Conservation (phyloP, 805 yeast species). For the Sugiyamaella valdiviana region DNA sequence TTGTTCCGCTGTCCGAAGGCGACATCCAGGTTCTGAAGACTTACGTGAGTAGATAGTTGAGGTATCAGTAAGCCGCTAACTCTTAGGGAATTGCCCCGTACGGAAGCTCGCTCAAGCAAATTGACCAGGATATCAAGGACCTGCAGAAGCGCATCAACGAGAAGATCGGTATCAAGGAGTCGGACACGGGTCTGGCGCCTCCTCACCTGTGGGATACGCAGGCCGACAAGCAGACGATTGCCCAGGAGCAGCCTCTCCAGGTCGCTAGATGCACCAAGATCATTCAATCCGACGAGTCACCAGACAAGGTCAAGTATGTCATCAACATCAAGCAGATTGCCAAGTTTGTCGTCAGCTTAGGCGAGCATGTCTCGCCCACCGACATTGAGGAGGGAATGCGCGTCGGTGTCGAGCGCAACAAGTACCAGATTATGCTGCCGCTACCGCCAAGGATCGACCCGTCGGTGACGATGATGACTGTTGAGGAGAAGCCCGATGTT, state of each 20-base stretch:
- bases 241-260: conserved; percentile 92
- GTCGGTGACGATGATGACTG: conserved; percentile 98
- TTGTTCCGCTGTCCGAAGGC: conserved; percentile 85
- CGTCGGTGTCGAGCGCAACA: conserved; percentile 96
- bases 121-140: conserved; percentile 80
- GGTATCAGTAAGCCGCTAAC: conserved; percentile 13
- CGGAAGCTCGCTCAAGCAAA: conserved; percentile 67
- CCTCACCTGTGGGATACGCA: conserved; percentile 96
- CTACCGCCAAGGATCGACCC: conserved; percentile 98
- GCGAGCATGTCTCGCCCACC: conserved; percentile 95
- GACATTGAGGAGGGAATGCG: conserved; percentile 99
- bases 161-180: conserved; percentile 76
- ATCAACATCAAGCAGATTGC: conserved; percentile 98
- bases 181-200: conserved; percentile 96
- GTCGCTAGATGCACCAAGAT: conserved; percentile 99
- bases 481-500: conserved; percentile 98
- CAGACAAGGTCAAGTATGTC: conserved; percentile 85
- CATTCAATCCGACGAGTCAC: conserved; percentile 61
- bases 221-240: conserved; percentile 91
- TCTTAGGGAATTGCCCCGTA: conserved; percentile 89
- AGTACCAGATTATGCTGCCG: conserved; percentile 94
- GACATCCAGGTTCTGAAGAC: conserved; percentile 96
- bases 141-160: conserved; percentile 87
- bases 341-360: conserved; percentile 92
- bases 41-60: conserved; percentile 40